Evolutionary conservation across 495 filamentous ascomycete species (phyloP), one percentile per base, ranked within the genome.

Genomic region (Amniculicola lignicola): DNA sequence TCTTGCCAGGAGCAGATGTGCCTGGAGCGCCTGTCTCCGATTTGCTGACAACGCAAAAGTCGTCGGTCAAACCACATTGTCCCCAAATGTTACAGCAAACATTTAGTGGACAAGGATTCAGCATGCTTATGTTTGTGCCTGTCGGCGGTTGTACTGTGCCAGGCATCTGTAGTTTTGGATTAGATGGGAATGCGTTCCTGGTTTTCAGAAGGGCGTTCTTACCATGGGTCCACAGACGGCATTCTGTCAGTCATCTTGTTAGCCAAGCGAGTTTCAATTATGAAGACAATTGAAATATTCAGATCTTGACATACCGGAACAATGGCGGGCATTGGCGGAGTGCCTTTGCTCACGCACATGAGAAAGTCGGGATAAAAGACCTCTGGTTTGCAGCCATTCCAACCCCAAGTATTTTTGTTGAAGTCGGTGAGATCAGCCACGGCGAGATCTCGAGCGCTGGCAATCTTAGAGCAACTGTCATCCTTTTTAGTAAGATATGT

Each of bases 391-490:
- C 79, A 82, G 31, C 74, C 75, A 15, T 41, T 59, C 75, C 76
- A 81, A 28, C 69, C 77, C 76, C 77, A 81, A 10, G 74, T 78
- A 1, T 70, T 54, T 19, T 68, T 68, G 65, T 80, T 80, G 46
- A 54, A 74, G 0, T 21, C 33, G 4, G 73, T 67, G 4, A 80
- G 50, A 0, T 75, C 50, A 3, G 51, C 64, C 7, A 50, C 49
- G 7, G 71, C 69, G 2, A 80, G 15, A n/a, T 59, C 50, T 56
- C 69, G 39, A 2, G 51, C 51, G 1, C 60, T 66, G 7, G 62
- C 68, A 42, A 73, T 66, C 0, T 36, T 45, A 0, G 27, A 29
- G 35, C 69, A 71, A 18, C n/a, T 56, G 36, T 80, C 78, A 2
- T 60, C 62, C 0, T 44, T 7, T 15, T 59, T 12, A 14, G 73